These are phyloP conservation scores for Abortiporus biennis DNA, from an alignment of 1,284 basidiomycete species.

Conservation along the genomic window DNA sequence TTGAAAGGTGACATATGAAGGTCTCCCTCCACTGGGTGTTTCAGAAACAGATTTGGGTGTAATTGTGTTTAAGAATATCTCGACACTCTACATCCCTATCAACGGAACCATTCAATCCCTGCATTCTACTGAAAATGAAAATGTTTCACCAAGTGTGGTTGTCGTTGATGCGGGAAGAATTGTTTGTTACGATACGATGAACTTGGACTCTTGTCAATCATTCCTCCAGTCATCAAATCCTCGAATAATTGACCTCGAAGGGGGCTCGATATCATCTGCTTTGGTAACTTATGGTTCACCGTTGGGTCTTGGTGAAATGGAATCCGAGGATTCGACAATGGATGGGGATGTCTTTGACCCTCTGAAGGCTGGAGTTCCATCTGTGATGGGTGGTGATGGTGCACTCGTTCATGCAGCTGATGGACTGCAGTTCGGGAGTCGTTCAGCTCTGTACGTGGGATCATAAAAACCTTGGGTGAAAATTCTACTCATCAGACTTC, in stretches of 20 bases:
- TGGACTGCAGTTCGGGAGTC: slow-evolving; percentile 66
- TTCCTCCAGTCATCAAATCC: no score
- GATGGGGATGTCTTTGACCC: slow-evolving; percentile 46
- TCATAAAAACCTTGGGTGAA: no score
- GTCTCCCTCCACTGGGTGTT: slow-evolving; percentile 55
- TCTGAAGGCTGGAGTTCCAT: slow-evolving; percentile 36
- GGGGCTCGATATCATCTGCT: slow-evolving; percentile 40
- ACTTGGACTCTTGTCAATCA: no score
- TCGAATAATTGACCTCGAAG: slow-evolving; percentile 26
- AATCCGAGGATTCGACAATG: slow-evolving; percentile 36
- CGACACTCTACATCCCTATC: slow-evolving; percentile 30
- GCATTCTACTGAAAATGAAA: slow-evolving; percentile 14
- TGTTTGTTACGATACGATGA: slow-evolving; percentile 35
- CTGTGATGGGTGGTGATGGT: slow-evolving; percentile 42
- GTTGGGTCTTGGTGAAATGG: slow-evolving; percentile 31
- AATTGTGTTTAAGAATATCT: slow-evolving; percentile 57
- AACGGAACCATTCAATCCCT: slow-evolving; percentile 11
- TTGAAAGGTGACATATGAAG: slow-evolving; percentile 42
- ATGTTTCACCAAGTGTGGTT: slow-evolving; percentile 19
- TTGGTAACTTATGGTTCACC: slow-evolving; percentile 29
- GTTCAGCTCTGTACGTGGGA: slow-evolving; percentile 65
- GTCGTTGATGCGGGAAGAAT: slow-evolving; percentile 39
- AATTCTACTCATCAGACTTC: no score
- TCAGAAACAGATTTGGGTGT: slow-evolving; percentile 26
- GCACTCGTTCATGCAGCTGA: slow-evolving; percentile 64